Conservation (phyloP, 2,329 filamentous ascomycete genomes). For the Colletotrichum tropicale region DNA sequence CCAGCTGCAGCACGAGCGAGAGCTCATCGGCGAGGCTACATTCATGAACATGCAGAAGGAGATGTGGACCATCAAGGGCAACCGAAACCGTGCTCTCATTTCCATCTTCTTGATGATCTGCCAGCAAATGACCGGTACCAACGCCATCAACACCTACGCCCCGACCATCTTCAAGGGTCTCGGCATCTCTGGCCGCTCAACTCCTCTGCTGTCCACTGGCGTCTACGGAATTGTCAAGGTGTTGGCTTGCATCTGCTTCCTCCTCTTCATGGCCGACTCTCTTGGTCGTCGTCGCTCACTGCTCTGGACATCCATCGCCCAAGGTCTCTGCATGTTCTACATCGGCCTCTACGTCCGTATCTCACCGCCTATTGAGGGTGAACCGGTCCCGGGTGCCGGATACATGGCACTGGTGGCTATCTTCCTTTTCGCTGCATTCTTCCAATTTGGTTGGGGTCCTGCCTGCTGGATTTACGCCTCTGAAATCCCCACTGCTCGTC, state of each 20-base stretch:
- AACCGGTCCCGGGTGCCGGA: constrained; percentile 60
- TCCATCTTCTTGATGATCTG: constrained; percentile 63
- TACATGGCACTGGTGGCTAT: constrained; percentile 70
- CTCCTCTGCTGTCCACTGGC: constrained; percentile 64
- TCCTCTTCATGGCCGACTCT: constrained; percentile 65
- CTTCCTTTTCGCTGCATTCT: constrained; percentile 63
- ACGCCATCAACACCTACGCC: constrained; percentile 42
- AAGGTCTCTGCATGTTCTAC: constrained; percentile 67
- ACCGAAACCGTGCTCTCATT: constrained; percentile 63
- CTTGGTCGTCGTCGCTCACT: constrained; percentile 61
- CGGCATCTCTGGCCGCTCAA: constrained; percentile 47
- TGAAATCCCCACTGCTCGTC: constrained; percentile 68
- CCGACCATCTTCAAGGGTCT: constrained; percentile 37
- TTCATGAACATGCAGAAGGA: constrained; percentile 61
- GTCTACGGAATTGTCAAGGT: constrained; percentile 70
- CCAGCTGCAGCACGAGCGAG: constrained; percentile 61
- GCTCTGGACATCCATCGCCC: constrained; percentile 66
- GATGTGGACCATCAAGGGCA: constrained; percentile 61
- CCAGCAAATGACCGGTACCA: constrained; percentile 66
- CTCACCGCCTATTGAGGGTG: constrained; percentile 52
- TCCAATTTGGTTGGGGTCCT: constrained; percentile 50
- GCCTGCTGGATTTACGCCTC: constrained; percentile 61
- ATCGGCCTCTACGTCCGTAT: constrained; percentile 69
- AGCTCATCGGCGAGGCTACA: constrained; percentile 47
- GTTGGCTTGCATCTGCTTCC: constrained; percentile 59